These are phyloP conservation scores for Stagonosporopsis chrysanthemi DNA, from an alignment of 2,329 filamentous ascomycete genomes.

Conservation along the genomic window DNA sequence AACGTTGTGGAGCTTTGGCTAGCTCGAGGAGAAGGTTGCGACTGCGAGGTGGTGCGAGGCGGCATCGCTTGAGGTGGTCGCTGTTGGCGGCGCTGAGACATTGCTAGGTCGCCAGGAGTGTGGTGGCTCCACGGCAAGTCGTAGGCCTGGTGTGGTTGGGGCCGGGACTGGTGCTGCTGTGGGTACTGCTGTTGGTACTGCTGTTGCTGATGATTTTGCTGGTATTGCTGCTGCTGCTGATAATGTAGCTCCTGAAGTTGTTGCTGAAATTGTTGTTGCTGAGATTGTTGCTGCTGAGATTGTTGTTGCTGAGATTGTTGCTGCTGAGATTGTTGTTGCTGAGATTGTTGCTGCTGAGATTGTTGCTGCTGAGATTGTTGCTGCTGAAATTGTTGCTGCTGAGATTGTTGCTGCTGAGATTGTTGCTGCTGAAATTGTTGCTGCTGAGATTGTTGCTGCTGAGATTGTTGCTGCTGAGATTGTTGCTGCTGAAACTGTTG, in stretches of 20 bases:
- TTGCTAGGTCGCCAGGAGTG: not conserved
- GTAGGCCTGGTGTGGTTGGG: not conserved
- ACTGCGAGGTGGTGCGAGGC: not conserved
- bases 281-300: too few relatives aligned
- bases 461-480: too few relatives aligned
- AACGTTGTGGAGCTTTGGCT: slow-evolving; percentile 13
- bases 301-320: too few relatives aligned
- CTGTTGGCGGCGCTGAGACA: not conserved
- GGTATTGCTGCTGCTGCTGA: not conserved
- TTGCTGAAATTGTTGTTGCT: not conserved
- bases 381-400: too few relatives aligned
- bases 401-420: too few relatives aligned
- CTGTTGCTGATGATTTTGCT: not conserved
- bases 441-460: too few relatives aligned
- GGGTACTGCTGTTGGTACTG: not conserved
- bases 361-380: too few relatives aligned
- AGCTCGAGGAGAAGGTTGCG: not conserved
- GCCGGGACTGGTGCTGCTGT: not conserved
- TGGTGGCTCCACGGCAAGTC: not conserved
- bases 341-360: too few relatives aligned
- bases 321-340: too few relatives aligned
- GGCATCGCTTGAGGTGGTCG: not conserved
- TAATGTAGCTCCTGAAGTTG: too few relatives aligned
- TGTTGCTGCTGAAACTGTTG: not conserved
- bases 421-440: too few relatives aligned